phyloP scores from a whole-genome alignment of 108 stramenopile species.

The Bacterosira constricta region DNA sequence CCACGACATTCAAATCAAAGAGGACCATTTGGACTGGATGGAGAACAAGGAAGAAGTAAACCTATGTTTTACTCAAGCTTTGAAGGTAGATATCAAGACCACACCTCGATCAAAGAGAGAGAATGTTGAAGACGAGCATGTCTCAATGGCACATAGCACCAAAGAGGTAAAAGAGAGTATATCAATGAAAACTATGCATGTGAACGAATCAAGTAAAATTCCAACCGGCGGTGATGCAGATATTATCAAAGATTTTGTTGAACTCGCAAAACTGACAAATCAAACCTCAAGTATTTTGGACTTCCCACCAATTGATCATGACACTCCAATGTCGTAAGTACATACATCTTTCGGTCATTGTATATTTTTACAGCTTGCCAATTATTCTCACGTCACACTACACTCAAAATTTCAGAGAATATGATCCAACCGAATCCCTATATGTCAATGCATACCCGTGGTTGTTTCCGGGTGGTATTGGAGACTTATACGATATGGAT shows the following conservation, averaged over 20 bases:
- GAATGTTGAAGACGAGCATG: neutral
- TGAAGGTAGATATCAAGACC: too few relatives aligned
- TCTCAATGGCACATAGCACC: neutral
- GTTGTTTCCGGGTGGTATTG: conserved; percentile 29
- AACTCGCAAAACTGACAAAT: neutral
- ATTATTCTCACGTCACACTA: too few relatives aligned
- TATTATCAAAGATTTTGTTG: neutral
- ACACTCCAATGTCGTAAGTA: neutral
- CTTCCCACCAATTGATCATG: neutral
- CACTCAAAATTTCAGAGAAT: too few relatives aligned
- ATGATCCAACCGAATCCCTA: neutral
- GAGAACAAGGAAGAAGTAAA: neutral
- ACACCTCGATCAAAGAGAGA: neutral
- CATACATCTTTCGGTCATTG: too few relatives aligned
- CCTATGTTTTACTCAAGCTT: too few relatives aligned
- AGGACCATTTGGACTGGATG: neutral
- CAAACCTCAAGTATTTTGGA: neutral
- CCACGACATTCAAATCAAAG: neutral
- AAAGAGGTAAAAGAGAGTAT: neutral
- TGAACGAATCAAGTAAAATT: neutral
- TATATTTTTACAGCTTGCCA: too few relatives aligned
- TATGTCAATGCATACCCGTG: conserved; percentile 21
- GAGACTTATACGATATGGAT: neutral
- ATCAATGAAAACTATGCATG: neutral
- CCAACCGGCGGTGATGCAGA: neutral